These are phyloP conservation scores for Zygotorulaspora chibaensis DNA, from an alignment of 805 yeast genomes.

Conservation along the genomic window DNA sequence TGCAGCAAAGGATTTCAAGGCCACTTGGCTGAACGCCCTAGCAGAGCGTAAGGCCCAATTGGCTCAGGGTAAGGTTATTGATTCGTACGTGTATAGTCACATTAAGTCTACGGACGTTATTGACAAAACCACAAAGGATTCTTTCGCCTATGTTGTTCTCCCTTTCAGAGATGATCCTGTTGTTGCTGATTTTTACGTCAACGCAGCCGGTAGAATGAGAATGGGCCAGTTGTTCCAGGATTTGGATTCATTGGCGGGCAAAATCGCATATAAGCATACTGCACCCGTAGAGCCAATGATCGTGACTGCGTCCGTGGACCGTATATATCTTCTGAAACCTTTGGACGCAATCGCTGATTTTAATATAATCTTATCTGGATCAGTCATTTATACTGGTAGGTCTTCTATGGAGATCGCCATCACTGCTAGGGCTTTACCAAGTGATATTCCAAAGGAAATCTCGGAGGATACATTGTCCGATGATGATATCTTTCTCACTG, in stretches of 20 bases:
- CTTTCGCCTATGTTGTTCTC: slow-evolving; percentile 62
- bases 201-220: slow-evolving; percentile 85
- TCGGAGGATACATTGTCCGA: slow-evolving; percentile 51
- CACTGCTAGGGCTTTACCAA: slow-evolving; percentile 74
- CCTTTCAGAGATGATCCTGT: slow-evolving; percentile 83
- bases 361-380: slow-evolving; percentile 83
- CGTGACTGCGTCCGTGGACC: slow-evolving; percentile 92
- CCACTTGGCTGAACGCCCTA: slow-evolving; percentile 86
- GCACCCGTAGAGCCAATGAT: slow-evolving; percentile 94
- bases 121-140: slow-evolving; percentile 73
- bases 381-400: slow-evolving; percentile 90
- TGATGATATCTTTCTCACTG: slow-evolving; percentile 73
- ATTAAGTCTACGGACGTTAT: slow-evolving; percentile 66
- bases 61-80: slow-evolving; percentile 68
- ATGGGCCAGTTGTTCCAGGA: slow-evolving; percentile 94
- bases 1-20: slow-evolving; percentile 37
- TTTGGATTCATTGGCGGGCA: slow-evolving; percentile 88
- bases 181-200: slow-evolving; percentile 82
- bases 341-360: slow-evolving; percentile 71
- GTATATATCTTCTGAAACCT: slow-evolving; percentile 81
- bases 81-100: slow-evolving; percentile 64
- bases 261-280: slow-evolving; percentile 88
- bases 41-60: slow-evolving; percentile 65
- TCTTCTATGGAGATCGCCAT: slow-evolving; percentile 95
- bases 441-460: slow-evolving; percentile 48